Percentiles rank a stretch among this genome's conserved stretches.
Evolutionary conservation across 2,329 filamentous ascomycete species (phyloP).

Genomic region (Diplocarpon mali): DNA sequence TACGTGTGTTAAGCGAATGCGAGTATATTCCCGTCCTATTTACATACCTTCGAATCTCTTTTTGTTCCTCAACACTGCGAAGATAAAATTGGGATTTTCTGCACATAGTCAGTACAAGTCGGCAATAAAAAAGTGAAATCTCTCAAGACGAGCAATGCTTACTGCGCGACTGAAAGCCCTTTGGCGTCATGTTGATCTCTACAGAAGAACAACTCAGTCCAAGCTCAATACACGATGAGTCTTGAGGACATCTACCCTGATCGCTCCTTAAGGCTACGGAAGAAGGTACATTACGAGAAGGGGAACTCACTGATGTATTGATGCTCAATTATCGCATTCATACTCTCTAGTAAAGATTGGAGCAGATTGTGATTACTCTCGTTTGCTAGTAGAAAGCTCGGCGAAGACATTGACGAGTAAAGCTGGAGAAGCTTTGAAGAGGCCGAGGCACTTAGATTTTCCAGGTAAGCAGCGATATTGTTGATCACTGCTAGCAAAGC

Average conservation of each 20-base stretch:
- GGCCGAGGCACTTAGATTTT: conserved; percentile 62
- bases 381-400: conserved; percentile 83
- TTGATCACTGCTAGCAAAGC: conserved; percentile 86
- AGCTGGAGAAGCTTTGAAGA: conserved; percentile 78
- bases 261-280: not conserved
- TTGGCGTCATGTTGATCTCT: conserved; percentile 12
- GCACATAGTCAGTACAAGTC: conserved; percentile 2
- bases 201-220: conserved; percentile 6
- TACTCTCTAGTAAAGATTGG: conserved; percentile 71
- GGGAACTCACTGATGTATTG: conserved; percentile 58
- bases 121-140: not conserved
- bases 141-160: not conserved
- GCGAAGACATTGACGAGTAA: conserved; percentile 85
- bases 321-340: conserved; percentile 85
- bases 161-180: conserved; percentile 12
- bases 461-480: conserved; percentile 78
- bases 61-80: conserved; percentile 65
- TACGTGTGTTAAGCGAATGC: conserved; percentile 8
- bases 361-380: conserved; percentile 81
- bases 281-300: too few species aligned
- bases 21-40: not conserved
- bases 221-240: conserved; percentile 4
- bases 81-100: conserved; percentile 72
- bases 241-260: not conserved
- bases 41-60: conserved; percentile 58